These are phyloP conservation scores for Diaporthe citri DNA, from an alignment of 2,329 filamentous ascomycete genomes.

Conservation along the genomic window DNA sequence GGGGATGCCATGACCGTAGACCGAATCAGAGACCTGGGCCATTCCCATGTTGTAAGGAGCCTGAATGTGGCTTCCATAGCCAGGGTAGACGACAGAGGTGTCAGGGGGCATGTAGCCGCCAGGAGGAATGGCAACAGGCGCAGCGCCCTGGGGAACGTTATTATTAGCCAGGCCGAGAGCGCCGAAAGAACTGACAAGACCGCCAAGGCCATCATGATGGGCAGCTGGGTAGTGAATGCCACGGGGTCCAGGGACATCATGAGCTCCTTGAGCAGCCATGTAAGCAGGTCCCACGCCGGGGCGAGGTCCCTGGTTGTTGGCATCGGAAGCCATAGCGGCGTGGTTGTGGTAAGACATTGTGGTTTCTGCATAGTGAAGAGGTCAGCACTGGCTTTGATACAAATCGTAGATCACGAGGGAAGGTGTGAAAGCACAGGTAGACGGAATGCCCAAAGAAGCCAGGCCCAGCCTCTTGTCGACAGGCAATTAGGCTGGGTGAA, in stretches of 20 bases:
- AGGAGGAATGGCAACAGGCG: slow-evolving; percentile 41
- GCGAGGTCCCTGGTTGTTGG: slow-evolving; percentile 42
- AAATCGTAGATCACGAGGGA: not conserved
- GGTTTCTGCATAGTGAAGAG: slow-evolving; percentile 12
- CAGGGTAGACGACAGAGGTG: slow-evolving; percentile 42
- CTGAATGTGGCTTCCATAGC: slow-evolving; percentile 41
- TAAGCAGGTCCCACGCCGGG: slow-evolving; percentile 42
- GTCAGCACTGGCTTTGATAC: slow-evolving; percentile 33
- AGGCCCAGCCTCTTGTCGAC: not conserved
- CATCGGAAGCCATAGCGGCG: slow-evolving; percentile 44
- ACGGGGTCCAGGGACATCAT: slow-evolving; percentile 43
- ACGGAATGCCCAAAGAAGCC: not conserved
- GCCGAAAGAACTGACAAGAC: slow-evolving; percentile 42
- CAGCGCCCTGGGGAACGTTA: slow-evolving; percentile 43
- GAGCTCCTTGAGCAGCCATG: slow-evolving; percentile 44
- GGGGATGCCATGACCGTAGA: slow-evolving; percentile 44
- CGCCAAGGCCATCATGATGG: slow-evolving; percentile 41
- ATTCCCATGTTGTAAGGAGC: slow-evolving; percentile 37
- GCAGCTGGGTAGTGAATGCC: slow-evolving; percentile 44
- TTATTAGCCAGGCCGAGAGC: slow-evolving; percentile 40
- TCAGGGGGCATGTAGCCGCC: slow-evolving; percentile 44
- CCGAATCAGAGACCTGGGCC: slow-evolving; percentile 43
- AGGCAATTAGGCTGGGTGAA: too few relatives aligned
- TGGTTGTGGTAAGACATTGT: slow-evolving; percentile 46
- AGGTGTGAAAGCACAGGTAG: not conserved